Evolutionary conservation across 2,329 filamentous ascomycete genomes (phyloP), one percentile per base, ranked within the genome.

Genomic region (Metarhizium guizhouense): DNA sequence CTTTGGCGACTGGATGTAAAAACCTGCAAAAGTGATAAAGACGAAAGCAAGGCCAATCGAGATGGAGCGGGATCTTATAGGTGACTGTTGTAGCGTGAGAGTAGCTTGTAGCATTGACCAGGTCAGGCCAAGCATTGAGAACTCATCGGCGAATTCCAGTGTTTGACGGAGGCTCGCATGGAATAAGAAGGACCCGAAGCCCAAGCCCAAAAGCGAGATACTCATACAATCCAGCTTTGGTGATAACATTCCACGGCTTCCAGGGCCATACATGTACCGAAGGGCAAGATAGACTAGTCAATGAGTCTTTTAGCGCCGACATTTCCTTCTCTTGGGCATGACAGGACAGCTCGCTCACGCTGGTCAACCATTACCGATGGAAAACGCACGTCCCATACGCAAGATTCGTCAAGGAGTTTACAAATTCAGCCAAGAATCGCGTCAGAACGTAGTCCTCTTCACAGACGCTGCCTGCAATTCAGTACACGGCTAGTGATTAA

Each of bases 111-210:
- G 69, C 54, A 83, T 72, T 0, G 78, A 71, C 57, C 76, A 78
- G 25, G 73, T 74, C 4, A 82, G 72, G 13, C 79, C 66, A 34
- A 83, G 73, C 81, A 83, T 83, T 54, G 78, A 77, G n/a, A 83
- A 68, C 61, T 84, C 81, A 60, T 84, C 81, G 59, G 73, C 74
- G 57, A 75, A 76, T 59, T 78, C 71, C 5, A 74, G 63, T 1
- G 63, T 63, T 51, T 74, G 72, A 53, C 69, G 74, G n/a, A 78
- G 68, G 6, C 72, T 72, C 34, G 74, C 74, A 59, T 78, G 76
- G 61, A 74, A 78, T 11, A 70, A 53, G 51, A 72, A 70, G 1
- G 75, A 79, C 30, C 66, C 67, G 47, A 76, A 52, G 53, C 76
- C 75, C 38, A 77, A 68, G 6, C 69, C 43, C 40, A 76, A 59